These are phyloP conservation scores for Termitomyces sp. DNA, from an alignment of 768 basidiomycete genomes.

Conservation along the genomic window DNA sequence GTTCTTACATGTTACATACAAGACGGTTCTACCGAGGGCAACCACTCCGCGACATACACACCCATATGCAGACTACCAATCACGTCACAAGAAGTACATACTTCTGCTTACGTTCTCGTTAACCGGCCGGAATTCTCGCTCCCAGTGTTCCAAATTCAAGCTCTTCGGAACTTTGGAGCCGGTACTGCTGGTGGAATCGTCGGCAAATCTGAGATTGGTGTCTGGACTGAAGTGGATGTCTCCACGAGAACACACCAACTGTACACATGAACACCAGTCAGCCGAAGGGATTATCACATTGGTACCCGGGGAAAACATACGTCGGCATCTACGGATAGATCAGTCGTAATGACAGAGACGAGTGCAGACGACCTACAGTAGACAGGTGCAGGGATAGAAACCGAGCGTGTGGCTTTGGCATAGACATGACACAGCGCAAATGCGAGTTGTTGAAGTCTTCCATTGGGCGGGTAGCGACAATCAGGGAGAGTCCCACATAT, in stretches of 20 bases:
- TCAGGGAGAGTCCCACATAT: not conserved
- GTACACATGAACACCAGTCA: not conserved
- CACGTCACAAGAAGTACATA: constrained; percentile 22
- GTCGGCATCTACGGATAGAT: constrained; percentile 44
- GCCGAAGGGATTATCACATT: constrained; percentile 8
- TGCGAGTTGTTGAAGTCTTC: constrained; percentile 41
- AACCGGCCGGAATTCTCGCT: constrained; percentile 14
- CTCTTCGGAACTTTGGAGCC: not conserved
- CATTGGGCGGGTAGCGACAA: not conserved
- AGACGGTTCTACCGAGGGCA: not conserved
- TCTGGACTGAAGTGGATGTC: constrained; percentile 39
- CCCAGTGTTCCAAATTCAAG: constrained; percentile 22
- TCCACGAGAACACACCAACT: constrained; percentile 52
- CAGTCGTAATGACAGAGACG: constrained; percentile 1
- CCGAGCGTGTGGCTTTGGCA: constrained; percentile 64
- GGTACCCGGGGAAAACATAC: constrained; percentile 26
- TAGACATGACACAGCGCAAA: constrained; percentile 64
- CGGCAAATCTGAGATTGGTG: constrained; percentile 18
- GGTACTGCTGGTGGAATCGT: constrained; percentile 18
- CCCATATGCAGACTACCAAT: not conserved
- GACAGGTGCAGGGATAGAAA: constrained; percentile 67
- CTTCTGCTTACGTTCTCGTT: constrained; percentile 12
- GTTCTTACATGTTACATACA: not conserved
- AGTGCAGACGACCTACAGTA: constrained; percentile 45
- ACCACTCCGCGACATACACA: not conserved